phyloP scores from a whole-genome alignment of 106 monocot species.

The Allium sativum region DNA sequence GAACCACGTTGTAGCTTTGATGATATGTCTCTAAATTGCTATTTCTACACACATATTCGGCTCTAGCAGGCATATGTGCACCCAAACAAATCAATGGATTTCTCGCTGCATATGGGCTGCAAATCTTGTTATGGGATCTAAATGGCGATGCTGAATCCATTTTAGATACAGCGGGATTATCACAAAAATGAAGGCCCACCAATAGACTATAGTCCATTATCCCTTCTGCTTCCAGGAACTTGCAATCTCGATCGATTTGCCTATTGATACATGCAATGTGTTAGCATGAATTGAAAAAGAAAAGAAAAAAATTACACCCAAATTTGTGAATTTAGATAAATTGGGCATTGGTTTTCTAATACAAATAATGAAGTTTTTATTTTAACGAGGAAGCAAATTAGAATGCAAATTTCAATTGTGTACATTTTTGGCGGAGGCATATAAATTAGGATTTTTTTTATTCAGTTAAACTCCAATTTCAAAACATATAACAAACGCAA shows the following conservation, averaged over 20 bases:
- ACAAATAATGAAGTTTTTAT: background rate
- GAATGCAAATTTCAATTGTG: too few species aligned
- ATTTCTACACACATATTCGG: constrained; percentile 32
- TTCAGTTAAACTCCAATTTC: background rate
- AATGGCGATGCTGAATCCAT: constrained; percentile 34
- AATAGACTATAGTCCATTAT: constrained; percentile 93
- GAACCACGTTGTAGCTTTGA: constrained; percentile 46
- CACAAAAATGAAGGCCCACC: constrained; percentile 69
- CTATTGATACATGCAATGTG: constrained; percentile 14
- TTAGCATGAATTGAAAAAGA: background rate
- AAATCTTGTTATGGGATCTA: constrained; percentile 7
- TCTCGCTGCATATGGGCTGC: constrained; percentile 21
- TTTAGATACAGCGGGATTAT: constrained; percentile 34
- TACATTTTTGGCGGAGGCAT: background rate
- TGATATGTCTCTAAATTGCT: constrained; percentile 35
- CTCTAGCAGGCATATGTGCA: constrained; percentile 63
- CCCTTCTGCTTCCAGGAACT: constrained; percentile 72
- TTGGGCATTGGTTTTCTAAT: background rate
- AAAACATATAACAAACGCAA: too few species aligned
- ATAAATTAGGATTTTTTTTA: background rate
- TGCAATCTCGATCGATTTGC: constrained; percentile 75
- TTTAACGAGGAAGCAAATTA: too few species aligned
- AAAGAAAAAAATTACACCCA: background rate
- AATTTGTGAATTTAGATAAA: constrained; percentile 3
- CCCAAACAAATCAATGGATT: constrained; percentile 56